Base-by-base conservation (phyloP, 129 eudicot genomes). In the Helianthus annuus region DNA sequence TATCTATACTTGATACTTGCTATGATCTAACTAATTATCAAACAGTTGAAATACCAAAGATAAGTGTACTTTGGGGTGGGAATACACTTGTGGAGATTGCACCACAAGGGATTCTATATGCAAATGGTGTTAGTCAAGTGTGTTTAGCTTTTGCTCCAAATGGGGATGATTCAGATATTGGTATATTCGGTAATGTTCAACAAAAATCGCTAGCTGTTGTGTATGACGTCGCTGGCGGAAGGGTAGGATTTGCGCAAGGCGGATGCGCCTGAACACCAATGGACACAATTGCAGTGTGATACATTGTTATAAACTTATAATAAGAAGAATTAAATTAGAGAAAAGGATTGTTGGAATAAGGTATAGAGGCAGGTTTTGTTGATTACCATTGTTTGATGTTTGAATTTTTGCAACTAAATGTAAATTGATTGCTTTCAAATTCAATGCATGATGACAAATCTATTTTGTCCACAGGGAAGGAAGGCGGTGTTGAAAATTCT, bases 91-190 rank as follows among this genome's bases (percentile, higher is more conserved):
- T 92, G 3, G 82, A 76, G 10, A 15, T 89, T 34, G 64, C 39
- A 17, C 29, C 70, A 1, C 12, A 62, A 8, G 94, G 93, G 64
- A 81, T 76, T 3, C 53, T 92, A 5, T 36, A 68, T 4, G 66
- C n/a, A 1, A 39, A 16, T 4, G 52, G 46, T 5, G 0, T 10
- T 1, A 57, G 78, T 4, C 74, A 71, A 29, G 80, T 77, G 10
- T 91, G 97, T 72, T 66, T 91, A 49, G 96, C 96, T 7, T 91
- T 88, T 58, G 93, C 97, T 0, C 83, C 75, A 13, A 89, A 91
- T 27, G 54, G 60, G 0, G 86, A 75, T 22, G 85, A 72, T 11
- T 36, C 71, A 2, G 86, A 77, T 62, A 75, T 67, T 48, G 81
- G 77, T 0, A 91, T 91, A 0, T 79, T 80, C 6, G 97, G 93